Conservation (phyloP, 2,329 filamentous ascomycete genomes). For the Hymenoscyphus linearis region DNA sequence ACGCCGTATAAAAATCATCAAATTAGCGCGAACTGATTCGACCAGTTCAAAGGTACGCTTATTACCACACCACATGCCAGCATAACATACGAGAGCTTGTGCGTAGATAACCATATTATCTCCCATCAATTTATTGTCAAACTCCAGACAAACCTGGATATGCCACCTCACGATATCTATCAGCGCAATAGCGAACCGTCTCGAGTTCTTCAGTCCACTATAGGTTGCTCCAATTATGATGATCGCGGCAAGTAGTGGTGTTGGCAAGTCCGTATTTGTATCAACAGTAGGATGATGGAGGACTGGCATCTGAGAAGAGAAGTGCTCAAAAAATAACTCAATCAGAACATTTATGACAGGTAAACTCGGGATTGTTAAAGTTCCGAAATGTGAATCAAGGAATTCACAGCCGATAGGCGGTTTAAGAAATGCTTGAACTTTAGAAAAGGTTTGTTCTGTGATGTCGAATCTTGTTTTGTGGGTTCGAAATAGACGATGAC, state of each 20-base stretch:
- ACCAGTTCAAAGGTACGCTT: constrained; percentile 24
- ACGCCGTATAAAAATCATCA: constrained; percentile 21
- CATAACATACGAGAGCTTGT: constrained; percentile 22
- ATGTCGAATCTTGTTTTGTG: constrained; percentile 24
- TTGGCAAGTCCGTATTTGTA: constrained; percentile 20
- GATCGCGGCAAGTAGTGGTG: constrained; percentile 23
- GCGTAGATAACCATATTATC: constrained; percentile 25
- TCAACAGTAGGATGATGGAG: constrained; percentile 25
- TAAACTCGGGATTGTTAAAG: constrained; percentile 20
- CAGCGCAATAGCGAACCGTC: constrained; percentile 23
- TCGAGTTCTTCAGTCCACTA: constrained; percentile 20
- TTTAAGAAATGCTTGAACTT: constrained; percentile 14
- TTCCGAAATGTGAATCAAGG: constrained; percentile 9
- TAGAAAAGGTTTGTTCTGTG: constrained; percentile 17
- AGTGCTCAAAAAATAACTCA: constrained; percentile 23
- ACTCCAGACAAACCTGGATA: constrained; percentile 18
- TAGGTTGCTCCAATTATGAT: constrained; percentile 24
- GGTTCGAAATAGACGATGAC: constrained; percentile 16
- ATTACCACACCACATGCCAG: constrained; percentile 26
- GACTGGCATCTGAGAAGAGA: constrained; percentile 25
- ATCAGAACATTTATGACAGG: constrained; percentile 24
- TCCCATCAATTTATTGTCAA: constrained; percentile 21
- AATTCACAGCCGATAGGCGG: constrained; percentile 13
- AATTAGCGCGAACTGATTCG: constrained; percentile 21
- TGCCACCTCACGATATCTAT: constrained; percentile 24